These are phyloP conservation scores for Carex scoparia DNA, from an alignment of 176 grass and related monocot species.

Conservation along the genomic window DNA sequence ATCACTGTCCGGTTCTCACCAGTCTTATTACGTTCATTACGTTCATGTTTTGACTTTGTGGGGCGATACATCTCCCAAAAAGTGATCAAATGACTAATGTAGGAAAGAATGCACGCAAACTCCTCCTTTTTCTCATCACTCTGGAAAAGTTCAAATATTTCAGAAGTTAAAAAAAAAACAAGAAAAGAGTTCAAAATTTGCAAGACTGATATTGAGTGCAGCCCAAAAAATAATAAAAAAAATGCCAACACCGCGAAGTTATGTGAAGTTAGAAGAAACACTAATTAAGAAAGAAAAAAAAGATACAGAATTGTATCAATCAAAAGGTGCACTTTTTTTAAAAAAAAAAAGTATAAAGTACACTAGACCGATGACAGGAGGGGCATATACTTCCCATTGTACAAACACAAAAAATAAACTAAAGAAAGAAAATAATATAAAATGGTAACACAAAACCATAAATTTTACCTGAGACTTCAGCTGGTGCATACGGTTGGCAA, in stretches of 20 bases:
- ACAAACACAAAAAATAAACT: conserved; percentile 21
- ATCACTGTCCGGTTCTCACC: conserved; percentile 19
- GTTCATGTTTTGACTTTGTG: conserved; percentile 25
- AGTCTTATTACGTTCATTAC: conserved; percentile 16
- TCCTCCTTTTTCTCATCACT: conserved; percentile 50
- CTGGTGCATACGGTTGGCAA: conserved; percentile 65
- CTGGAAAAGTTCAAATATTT: conserved; percentile 31
- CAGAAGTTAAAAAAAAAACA: not conserved
- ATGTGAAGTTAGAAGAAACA: not conserved
- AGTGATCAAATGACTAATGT: conserved; percentile 72
- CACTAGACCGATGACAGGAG: not conserved
- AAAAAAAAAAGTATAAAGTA: not conserved
- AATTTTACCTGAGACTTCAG: conserved; percentile 54
- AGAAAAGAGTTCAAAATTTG: not conserved
- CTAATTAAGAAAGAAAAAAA: not conserved
- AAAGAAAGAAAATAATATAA: conserved; percentile 22
- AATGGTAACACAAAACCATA: not conserved
- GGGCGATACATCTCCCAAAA: conserved; percentile 32
- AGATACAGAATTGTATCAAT: not conserved
- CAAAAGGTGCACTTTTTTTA: not conserved
- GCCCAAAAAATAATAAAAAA: not conserved
- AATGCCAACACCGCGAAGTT: not conserved
- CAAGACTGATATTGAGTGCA: not conserved
- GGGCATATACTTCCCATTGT: not conserved
- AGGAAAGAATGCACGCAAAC: conserved; percentile 69